These are phyloP conservation scores for Pinus tabuliformis DNA, from an alignment of 75 land plant species.

Conservation along the genomic window DNA sequence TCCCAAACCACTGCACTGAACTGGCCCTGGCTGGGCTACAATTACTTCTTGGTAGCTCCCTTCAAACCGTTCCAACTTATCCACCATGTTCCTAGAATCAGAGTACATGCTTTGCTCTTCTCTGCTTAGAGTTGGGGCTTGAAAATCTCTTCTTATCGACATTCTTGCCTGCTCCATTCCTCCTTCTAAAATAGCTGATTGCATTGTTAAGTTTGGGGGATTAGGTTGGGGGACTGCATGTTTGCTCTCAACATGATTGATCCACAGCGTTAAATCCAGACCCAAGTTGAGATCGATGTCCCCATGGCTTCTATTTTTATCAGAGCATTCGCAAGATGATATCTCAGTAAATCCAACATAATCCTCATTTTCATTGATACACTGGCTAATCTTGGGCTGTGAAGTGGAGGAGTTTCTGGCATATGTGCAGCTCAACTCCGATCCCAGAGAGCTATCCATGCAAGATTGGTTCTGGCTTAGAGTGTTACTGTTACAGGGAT, in stretches of 20 bases:
- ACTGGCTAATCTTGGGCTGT: background rate
- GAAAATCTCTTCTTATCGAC: background rate
- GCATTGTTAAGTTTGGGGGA: background rate
- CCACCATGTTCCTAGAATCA: background rate
- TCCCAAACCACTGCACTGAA: background rate
- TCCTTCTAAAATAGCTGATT: background rate
- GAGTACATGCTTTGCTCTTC: background rate
- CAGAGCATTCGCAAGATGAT: background rate
- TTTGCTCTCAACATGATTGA: background rate
- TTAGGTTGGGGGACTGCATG: background rate
- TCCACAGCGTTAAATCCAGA: constrained; percentile 3
- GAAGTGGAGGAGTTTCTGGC: background rate
- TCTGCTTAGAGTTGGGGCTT: too few species aligned
- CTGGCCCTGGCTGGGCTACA: background rate
- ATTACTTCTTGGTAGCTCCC: constrained; percentile 2
- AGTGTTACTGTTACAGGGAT: background rate
- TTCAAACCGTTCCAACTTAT: background rate
- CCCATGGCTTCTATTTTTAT: background rate
- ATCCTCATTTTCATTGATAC: background rate
- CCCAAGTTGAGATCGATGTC: background rate
- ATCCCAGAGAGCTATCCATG: constrained; percentile 5
- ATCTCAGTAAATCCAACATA: background rate
- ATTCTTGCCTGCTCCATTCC: background rate
- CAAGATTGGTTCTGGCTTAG: background rate
- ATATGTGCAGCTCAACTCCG: constrained; percentile 9